Base-by-base conservation (phyloP, 2,329 filamentous ascomycete species). In the Beauveria rudraprayagi region DNA sequence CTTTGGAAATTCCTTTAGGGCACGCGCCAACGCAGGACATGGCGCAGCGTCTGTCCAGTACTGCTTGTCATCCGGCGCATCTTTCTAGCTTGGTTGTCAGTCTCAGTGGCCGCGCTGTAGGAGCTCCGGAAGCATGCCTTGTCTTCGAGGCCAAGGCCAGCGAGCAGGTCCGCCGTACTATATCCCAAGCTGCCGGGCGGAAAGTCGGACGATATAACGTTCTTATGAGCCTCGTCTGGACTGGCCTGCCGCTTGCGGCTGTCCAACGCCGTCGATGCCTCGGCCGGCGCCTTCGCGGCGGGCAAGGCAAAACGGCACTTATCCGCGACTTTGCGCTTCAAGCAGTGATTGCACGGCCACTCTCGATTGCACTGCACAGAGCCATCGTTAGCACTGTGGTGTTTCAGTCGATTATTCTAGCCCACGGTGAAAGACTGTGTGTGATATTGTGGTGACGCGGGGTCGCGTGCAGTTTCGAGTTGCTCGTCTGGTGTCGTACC, bases 301-400 rank as follows among this genome's bases (percentile, higher is more conserved):
- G 62, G 61, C 30, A 62, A 60, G 19, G 63, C 61, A 63, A 75
- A 76, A 30, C 67, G 67, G 59, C 74, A 76, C 63, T 71, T 70
- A 60, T 73, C 69, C 43, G 70, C 69, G 22, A 75, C 72, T 60
- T 75, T 73, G 63, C 74, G 72, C 63, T 74, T 75, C 62, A 72
- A 69, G 60, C 74, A 76, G 58, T 75, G 73, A 53, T 71, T 72
- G 60, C 74, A 76, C 14, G 74, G 74, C 73, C 73, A 76, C 60
- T 74, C 70, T 40, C 73, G 70, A 58, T 73, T 73, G 67, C 74
- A 76, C 74, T 76, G 44, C 19, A 10, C 19, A 19, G 10, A 41
- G 24, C 11, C 5, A 8, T 37, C 3, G 50, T 68, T 52, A 68
- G 64, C 24, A 24, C 44, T 26, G 5, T 22, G 5, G 16, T n/a